Percentiles rank a stretch among this genome's conserved stretches.
phyloP scores from a whole-genome alignment of 768 basidiomycete genomes.

The Trametes meyenii region DNA sequence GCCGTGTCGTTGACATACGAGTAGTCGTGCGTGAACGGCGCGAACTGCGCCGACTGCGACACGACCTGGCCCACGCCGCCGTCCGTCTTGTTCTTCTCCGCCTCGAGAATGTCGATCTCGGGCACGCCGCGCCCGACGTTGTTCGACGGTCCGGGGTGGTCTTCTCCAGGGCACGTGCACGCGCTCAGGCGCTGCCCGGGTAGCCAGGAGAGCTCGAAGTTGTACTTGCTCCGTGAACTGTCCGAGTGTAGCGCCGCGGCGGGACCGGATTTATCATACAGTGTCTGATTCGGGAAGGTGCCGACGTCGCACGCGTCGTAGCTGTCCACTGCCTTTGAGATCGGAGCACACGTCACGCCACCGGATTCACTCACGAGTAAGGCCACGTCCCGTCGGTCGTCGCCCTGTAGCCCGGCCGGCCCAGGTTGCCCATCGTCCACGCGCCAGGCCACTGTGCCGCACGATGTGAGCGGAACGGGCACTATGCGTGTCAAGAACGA shows the following conservation, averaged over 20 bases:
- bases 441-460: constrained; percentile 72
- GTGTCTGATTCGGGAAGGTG: constrained; percentile 56
- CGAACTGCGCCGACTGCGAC: constrained; percentile 79
- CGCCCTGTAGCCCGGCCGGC: constrained; percentile 76
- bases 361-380: constrained; percentile 56
- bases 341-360: neutral
- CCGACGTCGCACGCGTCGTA: constrained; percentile 62
- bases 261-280: constrained; percentile 53
- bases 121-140: constrained; percentile 68
- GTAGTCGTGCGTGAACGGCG: constrained; percentile 56
- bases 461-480: neutral
- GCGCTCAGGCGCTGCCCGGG: constrained; percentile 77
- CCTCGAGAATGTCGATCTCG: constrained; percentile 85
- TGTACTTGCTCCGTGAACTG: constrained; percentile 51
- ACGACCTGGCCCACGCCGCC: constrained; percentile 51
- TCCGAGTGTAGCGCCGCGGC: constrained; percentile 58
- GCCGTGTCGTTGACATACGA: constrained; percentile 40
- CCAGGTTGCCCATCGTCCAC: constrained; percentile 91
- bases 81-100: constrained; percentile 60
- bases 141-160: constrained; percentile 73
- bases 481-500: constrained; percentile 6
- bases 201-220: constrained; percentile 70
- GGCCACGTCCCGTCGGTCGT: constrained; percentile 86
- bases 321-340: constrained; percentile 32
- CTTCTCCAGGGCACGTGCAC: constrained; percentile 74